phyloP scores from a whole-genome alignment of 2,329 filamentous ascomycete species.

The Thelonectria blattea region DNA sequence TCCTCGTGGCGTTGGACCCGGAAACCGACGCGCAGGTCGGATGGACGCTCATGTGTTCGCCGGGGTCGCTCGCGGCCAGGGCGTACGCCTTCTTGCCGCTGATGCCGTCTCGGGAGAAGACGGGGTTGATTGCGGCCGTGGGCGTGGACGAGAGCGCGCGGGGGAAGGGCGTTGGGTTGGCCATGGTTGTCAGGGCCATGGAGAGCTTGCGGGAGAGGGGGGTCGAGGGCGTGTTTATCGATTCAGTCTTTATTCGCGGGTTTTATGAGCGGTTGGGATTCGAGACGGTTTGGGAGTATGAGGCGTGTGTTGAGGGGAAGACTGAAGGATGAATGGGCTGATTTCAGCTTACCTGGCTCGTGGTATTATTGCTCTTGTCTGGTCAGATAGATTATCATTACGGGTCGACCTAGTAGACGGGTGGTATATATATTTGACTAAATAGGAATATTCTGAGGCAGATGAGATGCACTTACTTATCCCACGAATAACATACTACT shows the following conservation, averaged over 20 bases:
- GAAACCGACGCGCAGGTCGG: constrained; percentile 35
- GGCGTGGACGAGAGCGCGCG: constrained; percentile 29
- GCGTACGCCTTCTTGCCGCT: constrained; percentile 27
- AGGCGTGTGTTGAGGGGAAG: constrained; percentile 1
- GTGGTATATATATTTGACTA: too few relatives aligned
- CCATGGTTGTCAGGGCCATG: constrained; percentile 32
- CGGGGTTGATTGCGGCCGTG: constrained; percentile 32
- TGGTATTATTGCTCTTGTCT: too few relatives aligned
- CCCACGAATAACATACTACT: too few relatives aligned
- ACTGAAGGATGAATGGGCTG: too few relatives aligned
- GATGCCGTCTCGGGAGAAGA: constrained; percentile 27
- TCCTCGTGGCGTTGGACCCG: constrained; percentile 32
- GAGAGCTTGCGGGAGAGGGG: constrained; percentile 31
- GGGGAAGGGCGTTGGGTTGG: constrained; percentile 30
- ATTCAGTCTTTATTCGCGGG: constrained; percentile 28
- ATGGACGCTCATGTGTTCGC: constrained; percentile 36
- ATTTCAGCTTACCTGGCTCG: too few relatives aligned
- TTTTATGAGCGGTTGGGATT: constrained; percentile 34
- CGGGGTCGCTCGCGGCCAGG: neutral
- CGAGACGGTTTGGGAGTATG: constrained; percentile 29
- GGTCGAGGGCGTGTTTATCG: constrained; percentile 28
- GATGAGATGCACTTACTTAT: too few relatives aligned
- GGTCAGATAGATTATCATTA: too few relatives aligned
- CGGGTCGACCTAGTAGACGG: too few relatives aligned
- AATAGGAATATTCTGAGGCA: too few relatives aligned